A percentile compares a stretch with the other conserved stretches of the same genome.
These are phyloP conservation scores for Casuarina equisetifolia DNA, from an alignment of 306 rosid species.

Conservation along the genomic window DNA sequence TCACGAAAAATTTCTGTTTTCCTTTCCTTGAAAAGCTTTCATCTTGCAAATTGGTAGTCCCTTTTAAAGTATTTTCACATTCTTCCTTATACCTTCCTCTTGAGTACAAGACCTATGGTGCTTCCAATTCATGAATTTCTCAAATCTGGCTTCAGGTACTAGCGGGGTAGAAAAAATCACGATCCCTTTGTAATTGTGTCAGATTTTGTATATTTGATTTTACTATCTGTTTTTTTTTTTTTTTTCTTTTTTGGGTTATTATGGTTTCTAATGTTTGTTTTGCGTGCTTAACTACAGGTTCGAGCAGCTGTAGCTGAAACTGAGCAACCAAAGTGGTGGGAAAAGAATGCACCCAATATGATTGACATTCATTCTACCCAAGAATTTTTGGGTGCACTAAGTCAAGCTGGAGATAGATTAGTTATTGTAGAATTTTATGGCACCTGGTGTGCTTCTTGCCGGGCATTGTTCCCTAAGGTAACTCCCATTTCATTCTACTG, in stretches of 20 bases:
- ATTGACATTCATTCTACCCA: slow-evolving; percentile 90
- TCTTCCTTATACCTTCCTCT: background rate
- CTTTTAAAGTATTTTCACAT: background rate
- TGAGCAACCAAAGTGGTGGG: slow-evolving; percentile 99
- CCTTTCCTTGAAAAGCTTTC: background rate
- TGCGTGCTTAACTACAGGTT: slow-evolving; percentile 51
- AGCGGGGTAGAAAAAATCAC: background rate
- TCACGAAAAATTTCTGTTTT: background rate
- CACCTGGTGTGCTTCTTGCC: slow-evolving; percentile 99
- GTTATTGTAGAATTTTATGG: slow-evolving; percentile 97
- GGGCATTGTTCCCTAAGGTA: slow-evolving; percentile 97
- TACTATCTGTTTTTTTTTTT: background rate
- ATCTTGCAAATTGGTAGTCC: background rate
- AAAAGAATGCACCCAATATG: slow-evolving; percentile 91
- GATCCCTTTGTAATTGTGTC: background rate
- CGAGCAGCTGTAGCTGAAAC: slow-evolving; percentile 72
- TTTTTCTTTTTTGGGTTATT: slow-evolving; percentile 2
- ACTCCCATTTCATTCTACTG: slow-evolving; percentile 16
- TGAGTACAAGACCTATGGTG: background rate
- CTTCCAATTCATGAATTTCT: slow-evolving; percentile 15
- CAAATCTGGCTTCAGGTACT: background rate
- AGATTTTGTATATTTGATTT: background rate
- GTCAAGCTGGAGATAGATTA: slow-evolving; percentile 89
- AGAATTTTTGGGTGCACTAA: slow-evolving; percentile 75
- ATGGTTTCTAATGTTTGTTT: slow-evolving; percentile 28